These are phyloP conservation scores for Anaeromyces robustus DNA, from an alignment of 192 early-diverging fungal genomes.

Conservation along the genomic window DNA sequence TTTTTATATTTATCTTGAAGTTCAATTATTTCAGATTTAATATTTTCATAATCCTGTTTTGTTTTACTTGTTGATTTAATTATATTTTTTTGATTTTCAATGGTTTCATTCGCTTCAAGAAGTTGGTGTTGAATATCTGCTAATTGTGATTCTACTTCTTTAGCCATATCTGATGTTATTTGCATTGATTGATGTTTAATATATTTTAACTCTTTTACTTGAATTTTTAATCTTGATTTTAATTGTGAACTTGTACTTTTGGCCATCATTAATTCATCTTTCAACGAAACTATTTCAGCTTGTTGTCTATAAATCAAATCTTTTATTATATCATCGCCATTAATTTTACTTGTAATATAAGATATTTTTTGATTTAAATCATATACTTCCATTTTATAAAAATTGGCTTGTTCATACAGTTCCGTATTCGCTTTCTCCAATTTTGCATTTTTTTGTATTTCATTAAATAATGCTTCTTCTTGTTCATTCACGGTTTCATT, in stretches of 20 bases:
- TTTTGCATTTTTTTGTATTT: neutral
- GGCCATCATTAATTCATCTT: neutral
- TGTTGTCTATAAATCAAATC: neutral
- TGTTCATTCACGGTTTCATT: neutral
- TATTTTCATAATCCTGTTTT: neutral
- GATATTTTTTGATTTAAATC: neutral
- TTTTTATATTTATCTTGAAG: neutral
- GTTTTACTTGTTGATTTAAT: neutral
- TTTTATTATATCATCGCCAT: neutral
- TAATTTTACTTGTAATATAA: neutral
- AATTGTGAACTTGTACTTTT: neutral
- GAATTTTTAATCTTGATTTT: neutral
- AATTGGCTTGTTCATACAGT: neutral
- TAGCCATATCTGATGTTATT: neutral
- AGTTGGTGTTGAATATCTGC: neutral
- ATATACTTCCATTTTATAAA: neutral
- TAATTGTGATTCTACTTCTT: neutral
- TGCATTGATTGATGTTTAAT: neutral
- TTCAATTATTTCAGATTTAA: neutral
- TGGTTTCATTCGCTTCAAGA: neutral
- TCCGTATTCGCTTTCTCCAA: neutral
- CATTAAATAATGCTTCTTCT: neutral
- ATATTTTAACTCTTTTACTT: neutral
- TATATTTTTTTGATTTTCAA: neutral
- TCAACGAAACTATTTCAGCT: neutral